phyloP scores from a whole-genome alignment of 352 stramenopile species.

The Phytophthora ramorum region DNA sequence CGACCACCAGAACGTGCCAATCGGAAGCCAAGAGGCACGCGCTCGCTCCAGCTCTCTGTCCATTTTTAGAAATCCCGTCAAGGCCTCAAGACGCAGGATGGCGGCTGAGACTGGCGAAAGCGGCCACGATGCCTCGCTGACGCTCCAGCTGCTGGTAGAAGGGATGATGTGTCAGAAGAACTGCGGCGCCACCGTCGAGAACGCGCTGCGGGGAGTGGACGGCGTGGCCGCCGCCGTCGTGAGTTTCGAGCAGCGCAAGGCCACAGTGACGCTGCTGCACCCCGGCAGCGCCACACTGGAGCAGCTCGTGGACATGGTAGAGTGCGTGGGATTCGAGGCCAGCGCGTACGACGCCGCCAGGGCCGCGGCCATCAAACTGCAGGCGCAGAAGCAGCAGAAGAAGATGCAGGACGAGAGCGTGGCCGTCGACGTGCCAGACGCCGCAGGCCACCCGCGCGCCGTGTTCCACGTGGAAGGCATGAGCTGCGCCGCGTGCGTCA shows the following conservation, averaged over 20 bases:
- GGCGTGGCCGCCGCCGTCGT: slow-evolving; percentile 82
- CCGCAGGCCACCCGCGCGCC: slow-evolving; percentile 58
- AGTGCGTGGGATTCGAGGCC: slow-evolving; percentile 76
- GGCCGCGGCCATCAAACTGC: slow-evolving; percentile 58
- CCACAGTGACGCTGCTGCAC: slow-evolving; percentile 59
- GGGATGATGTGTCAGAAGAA: slow-evolving; percentile 97
- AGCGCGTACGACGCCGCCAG: slow-evolving; percentile 62
- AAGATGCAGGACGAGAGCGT: slow-evolving; percentile 4
- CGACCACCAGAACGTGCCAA: neutral
- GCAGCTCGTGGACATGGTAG: slow-evolving; percentile 79
- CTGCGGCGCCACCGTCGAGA: slow-evolving; percentile 92
- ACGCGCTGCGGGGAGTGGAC: slow-evolving; percentile 67
- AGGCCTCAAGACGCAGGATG: neutral
- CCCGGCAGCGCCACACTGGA: slow-evolving; percentile 59
- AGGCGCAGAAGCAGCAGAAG: slow-evolving; percentile 48
- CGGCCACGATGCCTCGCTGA: neutral
- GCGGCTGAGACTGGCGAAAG: neutral
- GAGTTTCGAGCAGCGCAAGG: slow-evolving; percentile 68
- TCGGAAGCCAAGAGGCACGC: slow-evolving; percentile 6
- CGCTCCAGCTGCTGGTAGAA: slow-evolving; percentile 61
- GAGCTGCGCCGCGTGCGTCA: slow-evolving; percentile 89
- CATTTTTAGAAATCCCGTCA: neutral
- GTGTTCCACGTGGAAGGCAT: slow-evolving; percentile 89
- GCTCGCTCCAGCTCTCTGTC: neutral
- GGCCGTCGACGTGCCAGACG: slow-evolving; percentile 42